Evolutionary conservation across 257 asterid species (phyloP).

Genomic region (Solanum ossicruentum): DNA sequence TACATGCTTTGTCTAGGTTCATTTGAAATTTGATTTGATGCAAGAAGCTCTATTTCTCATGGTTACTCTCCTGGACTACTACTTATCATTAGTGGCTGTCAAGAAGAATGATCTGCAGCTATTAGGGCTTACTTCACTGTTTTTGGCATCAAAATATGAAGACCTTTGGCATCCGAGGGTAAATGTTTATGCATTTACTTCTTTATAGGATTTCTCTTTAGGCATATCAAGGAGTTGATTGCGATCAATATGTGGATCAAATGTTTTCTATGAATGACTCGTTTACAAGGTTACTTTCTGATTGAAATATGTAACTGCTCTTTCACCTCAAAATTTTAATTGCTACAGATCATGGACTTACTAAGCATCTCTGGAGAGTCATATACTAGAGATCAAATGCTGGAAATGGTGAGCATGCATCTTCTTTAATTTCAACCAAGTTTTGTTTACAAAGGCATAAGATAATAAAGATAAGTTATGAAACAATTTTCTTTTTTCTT

Average conservation of each 20-base stretch:
- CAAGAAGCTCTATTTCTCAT: constrained; percentile 88
- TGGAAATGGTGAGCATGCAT: constrained; percentile 51
- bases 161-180: constrained; percentile 99
- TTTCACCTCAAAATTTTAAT: not conserved
- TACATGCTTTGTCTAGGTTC: constrained; percentile 43
- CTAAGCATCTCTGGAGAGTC: constrained; percentile 76
- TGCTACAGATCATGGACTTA: constrained; percentile 64
- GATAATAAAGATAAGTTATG: not conserved
- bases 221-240: not conserved
- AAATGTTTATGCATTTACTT: constrained; percentile 15
- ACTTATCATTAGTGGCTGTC: constrained; percentile 49
- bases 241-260: not conserved
- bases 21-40: constrained; percentile 70
- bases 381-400: constrained; percentile 73
- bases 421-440: not conserved
- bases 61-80: constrained; percentile 64
- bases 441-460: not conserved
- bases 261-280: not conserved
- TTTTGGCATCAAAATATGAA: constrained; percentile 92
- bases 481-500: not conserved
- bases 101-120: constrained; percentile 74
- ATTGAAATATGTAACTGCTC: not conserved
- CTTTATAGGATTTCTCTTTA: not conserved
- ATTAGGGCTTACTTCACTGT: constrained; percentile 88
- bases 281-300: not conserved